Percentiles rank a stretch among this genome's conserved stretches.
phyloP scores from a whole-genome alignment of 345 rosid genomes.

The Hibiscus mutabilis region DNA sequence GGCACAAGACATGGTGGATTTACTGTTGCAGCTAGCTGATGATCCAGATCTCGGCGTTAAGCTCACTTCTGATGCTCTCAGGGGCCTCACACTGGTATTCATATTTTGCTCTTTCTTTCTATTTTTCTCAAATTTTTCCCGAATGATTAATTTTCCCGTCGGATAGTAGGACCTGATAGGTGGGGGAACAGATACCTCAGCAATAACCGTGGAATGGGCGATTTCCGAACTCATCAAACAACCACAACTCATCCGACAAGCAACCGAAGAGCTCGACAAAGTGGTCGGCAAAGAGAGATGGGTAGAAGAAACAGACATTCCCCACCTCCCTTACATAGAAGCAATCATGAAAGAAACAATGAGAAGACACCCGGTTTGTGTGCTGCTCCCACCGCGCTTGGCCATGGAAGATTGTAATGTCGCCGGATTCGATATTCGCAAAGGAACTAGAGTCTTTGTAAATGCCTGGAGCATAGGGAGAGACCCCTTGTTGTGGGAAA shows the following conservation, averaged over 20 bases:
- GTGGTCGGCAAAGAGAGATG: background rate
- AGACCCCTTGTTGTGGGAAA: background rate
- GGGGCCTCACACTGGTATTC: no score
- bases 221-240: background rate
- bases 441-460: background rate
- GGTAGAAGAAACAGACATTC: background rate
- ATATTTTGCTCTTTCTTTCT: no score
- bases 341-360: background rate
- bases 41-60: no score
- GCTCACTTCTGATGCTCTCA: constrained; percentile 1
- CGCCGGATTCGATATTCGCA: background rate
- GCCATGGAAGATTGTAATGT: background rate
- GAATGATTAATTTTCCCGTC: background rate
- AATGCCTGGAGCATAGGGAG: background rate
- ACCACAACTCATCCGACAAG: background rate
- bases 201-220: background rate
- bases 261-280: background rate
- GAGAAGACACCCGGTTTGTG: background rate
- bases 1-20: no score
- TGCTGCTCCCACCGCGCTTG: background rate
- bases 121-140: no score
- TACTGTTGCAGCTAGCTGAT: no score
- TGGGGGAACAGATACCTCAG: background rate
- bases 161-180: background rate
- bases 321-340: background rate